phyloP scores from a whole-genome alignment of 352 stramenopile species.

The Pythium folliculosum region DNA sequence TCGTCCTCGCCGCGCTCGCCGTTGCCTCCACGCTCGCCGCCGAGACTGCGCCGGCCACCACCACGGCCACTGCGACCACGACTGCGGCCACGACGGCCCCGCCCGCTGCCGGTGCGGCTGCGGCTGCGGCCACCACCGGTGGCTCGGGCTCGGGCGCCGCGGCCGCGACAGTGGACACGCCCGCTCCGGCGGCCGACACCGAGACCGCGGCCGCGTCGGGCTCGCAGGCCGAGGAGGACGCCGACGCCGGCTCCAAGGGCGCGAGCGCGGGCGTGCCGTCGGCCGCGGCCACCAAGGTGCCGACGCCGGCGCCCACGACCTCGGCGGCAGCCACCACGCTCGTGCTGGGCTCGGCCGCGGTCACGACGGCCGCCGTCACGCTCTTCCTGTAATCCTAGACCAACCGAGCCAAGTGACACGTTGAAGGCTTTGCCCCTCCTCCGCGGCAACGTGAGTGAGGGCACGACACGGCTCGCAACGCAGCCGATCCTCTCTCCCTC shows the following conservation, averaged over 20 bases:
- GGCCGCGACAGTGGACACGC: background rate
- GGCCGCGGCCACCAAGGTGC: background rate
- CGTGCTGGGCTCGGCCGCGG: slow-evolving; percentile 14
- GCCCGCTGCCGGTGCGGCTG: background rate
- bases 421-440: too few species aligned
- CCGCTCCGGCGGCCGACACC: background rate
- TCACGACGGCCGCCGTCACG: slow-evolving; percentile 1
- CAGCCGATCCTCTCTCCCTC: too few species aligned
- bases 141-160: slow-evolving; percentile 9
- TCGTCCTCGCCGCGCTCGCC: slow-evolving; percentile 19
- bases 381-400: slow-evolving; percentile 23
- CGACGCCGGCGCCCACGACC: slow-evolving; percentile 6
- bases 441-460: too few species aligned
- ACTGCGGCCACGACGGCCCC: background rate
- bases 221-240: background rate
- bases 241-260: background rate
- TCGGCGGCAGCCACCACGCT: slow-evolving; percentile 13
- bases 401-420: too few species aligned
- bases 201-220: slow-evolving; percentile 1
- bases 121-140: background rate
- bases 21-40: slow-evolving; percentile 18
- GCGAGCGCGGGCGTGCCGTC: background rate
- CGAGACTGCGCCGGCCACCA: background rate
- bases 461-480: too few species aligned
- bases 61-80: background rate